A percentile compares a stretch with the other conserved stretches of the same genome.
These are phyloP conservation scores for Boletellus dicymbophilus DNA, from an alignment of 1,284 basidiomycete genomes.

Conservation along the genomic window DNA sequence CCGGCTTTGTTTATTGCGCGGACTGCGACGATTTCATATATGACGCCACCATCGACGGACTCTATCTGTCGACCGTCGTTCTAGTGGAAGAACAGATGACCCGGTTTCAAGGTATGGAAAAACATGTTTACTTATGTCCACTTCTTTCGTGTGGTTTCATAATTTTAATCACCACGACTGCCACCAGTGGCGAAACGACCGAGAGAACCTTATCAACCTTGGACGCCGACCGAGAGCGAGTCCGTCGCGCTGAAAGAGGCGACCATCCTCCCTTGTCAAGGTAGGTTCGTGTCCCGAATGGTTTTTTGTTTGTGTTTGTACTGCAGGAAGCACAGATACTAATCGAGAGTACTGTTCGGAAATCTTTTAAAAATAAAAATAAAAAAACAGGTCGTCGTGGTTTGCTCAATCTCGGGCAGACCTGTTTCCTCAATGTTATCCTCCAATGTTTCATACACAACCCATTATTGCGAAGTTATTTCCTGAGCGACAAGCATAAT, in stretches of 20 bases:
- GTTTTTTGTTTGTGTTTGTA: too few relatives aligned
- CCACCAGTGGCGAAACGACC: constrained; percentile 38
- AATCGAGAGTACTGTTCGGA: too few relatives aligned
- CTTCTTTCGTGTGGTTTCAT: background rate
- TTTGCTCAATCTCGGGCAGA: constrained; percentile 90
- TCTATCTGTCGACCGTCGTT: constrained; percentile 40
- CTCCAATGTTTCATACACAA: constrained; percentile 95
- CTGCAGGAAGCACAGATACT: too few relatives aligned
- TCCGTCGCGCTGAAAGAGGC: constrained; percentile 36
- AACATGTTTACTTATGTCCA: too few relatives aligned
- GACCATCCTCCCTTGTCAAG: constrained; percentile 60
- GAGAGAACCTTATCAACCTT: constrained; percentile 48
- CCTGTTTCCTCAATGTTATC: constrained; percentile 94
- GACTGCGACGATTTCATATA: constrained; percentile 63
- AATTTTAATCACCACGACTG: background rate
- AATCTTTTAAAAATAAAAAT: too few relatives aligned
- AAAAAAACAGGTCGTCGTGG: constrained; percentile 69
- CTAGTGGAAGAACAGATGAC: constrained; percentile 54
- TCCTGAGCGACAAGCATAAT: constrained; percentile 87
- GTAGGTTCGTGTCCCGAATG: too few relatives aligned
- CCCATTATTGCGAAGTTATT: constrained; percentile 88
- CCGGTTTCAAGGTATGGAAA: constrained; percentile 46
- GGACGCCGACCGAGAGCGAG: constrained; percentile 43
- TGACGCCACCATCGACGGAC: constrained; percentile 42
- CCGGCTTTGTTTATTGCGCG: constrained; percentile 60